These are phyloP conservation scores for Withania somnifera DNA, from an alignment of 305 asterid species.

Conservation along the genomic window DNA sequence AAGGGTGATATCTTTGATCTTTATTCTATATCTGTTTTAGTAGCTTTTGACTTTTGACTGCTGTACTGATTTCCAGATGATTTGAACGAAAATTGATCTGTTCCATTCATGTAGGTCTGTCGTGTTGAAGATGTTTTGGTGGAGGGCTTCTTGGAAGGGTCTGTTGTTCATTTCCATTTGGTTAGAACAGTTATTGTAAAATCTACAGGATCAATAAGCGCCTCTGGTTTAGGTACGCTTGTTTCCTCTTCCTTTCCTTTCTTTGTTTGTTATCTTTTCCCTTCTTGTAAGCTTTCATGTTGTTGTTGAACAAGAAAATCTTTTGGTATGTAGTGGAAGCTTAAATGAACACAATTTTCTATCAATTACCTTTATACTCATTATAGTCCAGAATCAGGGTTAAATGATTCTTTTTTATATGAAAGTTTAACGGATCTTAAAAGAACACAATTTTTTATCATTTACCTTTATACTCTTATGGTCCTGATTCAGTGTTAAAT, in stretches of 20 bases:
- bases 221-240: slow-evolving; percentile 67
- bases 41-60: slow-evolving; percentile 11
- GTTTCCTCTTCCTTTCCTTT: neutral
- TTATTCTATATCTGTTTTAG: slow-evolving; percentile 13
- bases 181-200: slow-evolving; percentile 55
- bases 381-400: neutral
- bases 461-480: neutral
- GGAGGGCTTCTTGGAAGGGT: slow-evolving; percentile 68
- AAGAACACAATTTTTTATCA: neutral
- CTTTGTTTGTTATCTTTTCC: neutral
- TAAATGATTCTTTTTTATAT: neutral
- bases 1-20: slow-evolving; percentile 32
- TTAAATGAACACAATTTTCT: neutral
- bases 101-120: slow-evolving; percentile 52
- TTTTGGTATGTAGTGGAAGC: neutral
- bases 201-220: slow-evolving; percentile 63
- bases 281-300: neutral
- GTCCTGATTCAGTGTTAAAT: slow-evolving; percentile 1
- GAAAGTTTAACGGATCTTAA: slow-evolving; percentile 33
- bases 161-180: slow-evolving; percentile 74
- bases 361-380: neutral
- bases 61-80: slow-evolving; percentile 7
- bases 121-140: slow-evolving; percentile 72
- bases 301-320: neutral
- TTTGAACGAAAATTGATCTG: slow-evolving; percentile 17